A percentile compares a stretch with the other conserved stretches of the same genome.
Conservation (phyloP, 2,329 filamentous ascomycete species). For the Alternaria sp. region DNA sequence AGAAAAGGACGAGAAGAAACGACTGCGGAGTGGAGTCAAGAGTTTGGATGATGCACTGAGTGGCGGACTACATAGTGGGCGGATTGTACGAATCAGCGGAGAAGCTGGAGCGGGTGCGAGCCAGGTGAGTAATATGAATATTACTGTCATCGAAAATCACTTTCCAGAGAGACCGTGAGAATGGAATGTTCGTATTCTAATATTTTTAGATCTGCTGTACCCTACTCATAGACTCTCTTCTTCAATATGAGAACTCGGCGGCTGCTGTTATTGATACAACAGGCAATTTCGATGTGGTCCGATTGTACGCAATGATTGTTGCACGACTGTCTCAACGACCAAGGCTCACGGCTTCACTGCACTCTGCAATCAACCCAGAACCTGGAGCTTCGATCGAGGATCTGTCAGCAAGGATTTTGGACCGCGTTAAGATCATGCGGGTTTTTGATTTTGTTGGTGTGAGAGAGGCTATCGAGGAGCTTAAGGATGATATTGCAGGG, state of each 20-base stretch:
- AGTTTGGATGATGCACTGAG: conserved; percentile 50
- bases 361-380: not conserved
- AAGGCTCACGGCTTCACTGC: not conserved
- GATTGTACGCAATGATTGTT: conserved; percentile 47
- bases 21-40: conserved; percentile 34
- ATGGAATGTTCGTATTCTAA: not conserved
- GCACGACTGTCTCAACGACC: conserved; percentile 25
- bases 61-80: conserved; percentile 50
- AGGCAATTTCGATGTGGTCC: conserved; percentile 56
- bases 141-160: not conserved
- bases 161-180: not conserved
- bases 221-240: conserved; percentile 52
- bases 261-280: conserved; percentile 59
- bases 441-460: conserved; percentile 62
- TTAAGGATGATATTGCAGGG: conserved; percentile 50
- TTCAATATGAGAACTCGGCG: conserved; percentile 31
- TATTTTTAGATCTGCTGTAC: conserved; percentile 30
- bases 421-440: conserved; percentile 59
- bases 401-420: conserved; percentile 51
- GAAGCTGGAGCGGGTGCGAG: conserved; percentile 33
- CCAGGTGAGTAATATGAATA: conserved; percentile 29
- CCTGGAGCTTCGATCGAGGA: conserved; percentile 25
- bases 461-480: conserved; percentile 56
- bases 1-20: not conserved
- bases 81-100: conserved; percentile 49